Evolutionary conservation across 2,329 filamentous ascomycete species (phyloP), one percentile per base, ranked within the genome.

Genomic region (Epichloe sibirici): DNA sequence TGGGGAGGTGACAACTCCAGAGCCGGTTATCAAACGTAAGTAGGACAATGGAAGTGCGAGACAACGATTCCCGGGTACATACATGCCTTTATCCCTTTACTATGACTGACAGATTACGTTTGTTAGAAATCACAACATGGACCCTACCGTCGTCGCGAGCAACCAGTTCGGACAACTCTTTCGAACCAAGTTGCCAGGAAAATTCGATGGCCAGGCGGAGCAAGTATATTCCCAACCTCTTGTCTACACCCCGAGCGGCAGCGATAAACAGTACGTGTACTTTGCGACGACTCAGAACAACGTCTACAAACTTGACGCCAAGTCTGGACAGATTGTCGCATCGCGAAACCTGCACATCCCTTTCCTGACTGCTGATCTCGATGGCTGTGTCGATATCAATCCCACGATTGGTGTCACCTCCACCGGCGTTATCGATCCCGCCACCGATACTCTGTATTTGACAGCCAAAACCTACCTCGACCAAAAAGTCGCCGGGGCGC

Each of bases 241-340:
- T 40, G 67, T 71, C 21, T 72, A 78, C 62, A 82, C 79, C 1
- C 69, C 74, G 5, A 65, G 59, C 13, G 67, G 69, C 25, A 69
- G 70, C 21, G 64, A 63, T 3, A 69, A 69, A 9, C 77, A 81
- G 63, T 77, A 74, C 52, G 70, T 82, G 40, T 81, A 75, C 57
- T 63, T 79, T 11, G 72, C 78, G 2, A 80, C 78, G 0, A 77
- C 76, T 0, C 76, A 79, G 59, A 81, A 81, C 62, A 79, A 78
- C 49, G 61, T 80, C 6, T 78, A 79, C 61, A 79, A 77, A 55
- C 63, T 81, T 35, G 68, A 81, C 58, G 75, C 75, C 0, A 74
- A 75, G 58, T 78, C 75, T 0, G 77, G 77, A 23, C 69, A 64
- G 3, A 75, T 80, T 23, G 57, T 80, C n/a, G 61, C 64, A 0